Conservation (phyloP, 768 basidiomycete genomes). For the Suillus variegatus region DNA sequence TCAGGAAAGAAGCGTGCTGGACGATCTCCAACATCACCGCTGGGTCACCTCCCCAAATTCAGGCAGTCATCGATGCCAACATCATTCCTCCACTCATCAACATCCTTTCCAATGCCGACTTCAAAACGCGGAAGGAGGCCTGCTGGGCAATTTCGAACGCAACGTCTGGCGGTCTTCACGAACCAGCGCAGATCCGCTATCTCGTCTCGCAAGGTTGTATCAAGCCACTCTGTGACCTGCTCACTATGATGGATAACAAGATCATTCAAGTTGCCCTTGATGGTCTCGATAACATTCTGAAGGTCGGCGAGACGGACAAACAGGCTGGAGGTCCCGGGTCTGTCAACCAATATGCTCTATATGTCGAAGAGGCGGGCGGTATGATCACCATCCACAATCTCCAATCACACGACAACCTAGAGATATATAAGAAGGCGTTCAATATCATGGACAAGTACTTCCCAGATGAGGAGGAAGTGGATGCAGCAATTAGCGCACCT, state of each 20-base stretch:
- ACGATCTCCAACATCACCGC: slow-evolving; percentile 99
- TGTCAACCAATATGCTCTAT: slow-evolving; percentile 90
- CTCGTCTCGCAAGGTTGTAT: slow-evolving; percentile 98
- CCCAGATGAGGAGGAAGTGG: slow-evolving; percentile 95
- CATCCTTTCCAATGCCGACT: slow-evolving; percentile 96
- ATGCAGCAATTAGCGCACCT: slow-evolving; percentile 77
- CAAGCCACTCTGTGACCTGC: slow-evolving; percentile 95
- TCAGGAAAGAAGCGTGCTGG: slow-evolving; percentile 99
- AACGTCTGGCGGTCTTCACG: slow-evolving; percentile 95
- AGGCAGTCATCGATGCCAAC: slow-evolving; percentile 96
- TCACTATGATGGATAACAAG: slow-evolving; percentile 99
- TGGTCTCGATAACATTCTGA: slow-evolving; percentile 96
- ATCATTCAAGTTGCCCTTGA: slow-evolving; percentile 98
- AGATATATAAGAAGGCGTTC: slow-evolving; percentile 99
- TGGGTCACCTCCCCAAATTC: slow-evolving; percentile 95
- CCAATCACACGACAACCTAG: slow-evolving; percentile 98
- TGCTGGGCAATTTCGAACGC: slow-evolving; percentile 99
- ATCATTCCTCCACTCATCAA: slow-evolving; percentile 98
- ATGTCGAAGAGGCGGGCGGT: slow-evolving; percentile 96
- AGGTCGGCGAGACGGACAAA: slow-evolving; percentile 96
- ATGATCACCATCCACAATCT: slow-evolving; percentile 99
- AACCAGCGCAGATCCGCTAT: slow-evolving; percentile 96
- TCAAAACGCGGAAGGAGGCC: slow-evolving; percentile 99
- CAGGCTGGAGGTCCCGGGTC: slow-evolving; percentile 77
- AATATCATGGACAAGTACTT: slow-evolving; percentile 98